A percentile compares a stretch with the other conserved stretches of the same genome.
phyloP scores from a whole-genome alignment of 148 eudicot genomes.

The Persicaria tinctoria region DNA sequence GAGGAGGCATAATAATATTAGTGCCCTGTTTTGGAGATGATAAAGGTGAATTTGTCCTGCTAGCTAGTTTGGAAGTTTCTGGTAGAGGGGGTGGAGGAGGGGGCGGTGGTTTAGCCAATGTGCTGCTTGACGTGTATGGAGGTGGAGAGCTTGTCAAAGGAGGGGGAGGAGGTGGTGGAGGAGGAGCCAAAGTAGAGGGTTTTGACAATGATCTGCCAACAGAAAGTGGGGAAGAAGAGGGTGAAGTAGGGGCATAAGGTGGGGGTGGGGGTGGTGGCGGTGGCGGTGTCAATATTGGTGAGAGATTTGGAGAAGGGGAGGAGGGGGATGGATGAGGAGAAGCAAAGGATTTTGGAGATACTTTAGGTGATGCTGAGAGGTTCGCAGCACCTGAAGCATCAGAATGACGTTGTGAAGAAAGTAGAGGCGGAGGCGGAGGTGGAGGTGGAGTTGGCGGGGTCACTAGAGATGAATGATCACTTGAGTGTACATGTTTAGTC shows the following conservation, averaged over 20 bases:
- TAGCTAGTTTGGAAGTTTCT: neutral
- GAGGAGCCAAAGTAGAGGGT: slow-evolving; percentile 15
- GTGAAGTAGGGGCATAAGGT: neutral
- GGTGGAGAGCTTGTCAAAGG: slow-evolving; percentile 8
- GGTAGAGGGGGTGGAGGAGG: slow-evolving; percentile 16
- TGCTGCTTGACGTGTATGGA: neutral
- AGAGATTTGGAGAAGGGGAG: slow-evolving; percentile 1
- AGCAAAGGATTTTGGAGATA: neutral
- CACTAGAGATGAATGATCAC: slow-evolving; percentile 15
- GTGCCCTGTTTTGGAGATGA: slow-evolving; percentile 4
- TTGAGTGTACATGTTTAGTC: slow-evolving; percentile 16
- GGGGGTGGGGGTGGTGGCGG: slow-evolving; percentile 14
- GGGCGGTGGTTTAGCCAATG: slow-evolving; percentile 16
- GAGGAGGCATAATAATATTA: slow-evolving; percentile 12
- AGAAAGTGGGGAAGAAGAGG: neutral
- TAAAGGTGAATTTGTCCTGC: neutral
- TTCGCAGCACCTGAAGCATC: neutral
- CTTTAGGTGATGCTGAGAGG: neutral
- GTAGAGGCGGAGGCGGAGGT: slow-evolving; percentile 6
- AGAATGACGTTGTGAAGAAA: slow-evolving; percentile 2
- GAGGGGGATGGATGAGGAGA: slow-evolving; percentile 12
- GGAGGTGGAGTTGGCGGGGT: neutral
- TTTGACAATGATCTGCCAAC: neutral
- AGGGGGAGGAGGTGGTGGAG: slow-evolving; percentile 16
- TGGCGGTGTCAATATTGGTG: slow-evolving; percentile 7